A percentile compares a stretch with the other conserved stretches of the same genome.
Evolutionary conservation across 257 asterid species (phyloP).

Genomic region (Capsicum baccatum): DNA sequence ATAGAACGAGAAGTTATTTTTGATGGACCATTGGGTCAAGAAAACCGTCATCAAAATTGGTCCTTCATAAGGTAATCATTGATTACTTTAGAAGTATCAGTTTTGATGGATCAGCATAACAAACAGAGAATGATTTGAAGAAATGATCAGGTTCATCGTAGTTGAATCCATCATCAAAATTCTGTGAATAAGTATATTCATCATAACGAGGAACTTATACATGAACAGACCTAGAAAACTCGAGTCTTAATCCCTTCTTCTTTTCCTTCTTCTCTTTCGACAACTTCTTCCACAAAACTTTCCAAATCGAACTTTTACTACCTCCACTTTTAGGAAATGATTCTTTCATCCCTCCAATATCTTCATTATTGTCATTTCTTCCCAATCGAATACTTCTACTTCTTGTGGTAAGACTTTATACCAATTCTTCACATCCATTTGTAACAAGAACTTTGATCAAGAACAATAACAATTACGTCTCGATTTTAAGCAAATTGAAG

Average conservation of each 20-base stretch:
- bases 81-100: not conserved
- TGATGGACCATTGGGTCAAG: no score
- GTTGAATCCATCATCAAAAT: slow-evolving; percentile 34
- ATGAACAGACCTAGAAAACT: slow-evolving; percentile 21
- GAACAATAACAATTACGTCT: no score
- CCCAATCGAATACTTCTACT: slow-evolving; percentile 33
- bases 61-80: no score
- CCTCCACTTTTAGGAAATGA: not conserved
- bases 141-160: slow-evolving; percentile 33
- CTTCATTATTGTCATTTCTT: not conserved
- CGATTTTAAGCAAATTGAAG: not conserved
- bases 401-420: not conserved
- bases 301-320: slow-evolving; percentile 30
- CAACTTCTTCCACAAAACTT: slow-evolving; percentile 35
- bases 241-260: not conserved
- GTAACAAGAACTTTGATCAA: not conserved
- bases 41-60: no score
- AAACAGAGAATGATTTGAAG: slow-evolving; percentile 37
- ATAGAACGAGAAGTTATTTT: no score
- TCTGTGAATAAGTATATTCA: slow-evolving; percentile 31
- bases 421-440: slow-evolving; percentile 39
- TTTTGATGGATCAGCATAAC: slow-evolving; percentile 40
- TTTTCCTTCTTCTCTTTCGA: slow-evolving; percentile 22
- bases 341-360: not conserved
- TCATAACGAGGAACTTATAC: slow-evolving; percentile 31